These are phyloP conservation scores for Saksenaea oblongispora DNA, from an alignment of 371 early-diverging fungal genomes.

Conservation along the genomic window DNA sequence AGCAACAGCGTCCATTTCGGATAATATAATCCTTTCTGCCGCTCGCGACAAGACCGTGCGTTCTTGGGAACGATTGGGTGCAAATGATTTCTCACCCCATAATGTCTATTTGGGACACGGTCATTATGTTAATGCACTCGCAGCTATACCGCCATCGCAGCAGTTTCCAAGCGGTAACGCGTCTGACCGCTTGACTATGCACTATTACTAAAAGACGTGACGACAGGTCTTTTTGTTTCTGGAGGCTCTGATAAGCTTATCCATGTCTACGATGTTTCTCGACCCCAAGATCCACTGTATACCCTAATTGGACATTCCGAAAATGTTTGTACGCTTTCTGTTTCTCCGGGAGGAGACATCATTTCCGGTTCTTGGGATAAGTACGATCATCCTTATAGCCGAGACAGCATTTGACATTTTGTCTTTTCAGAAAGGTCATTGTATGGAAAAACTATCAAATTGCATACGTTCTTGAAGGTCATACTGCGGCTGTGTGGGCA, in stretches of 20 bases:
- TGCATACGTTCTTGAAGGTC: constrained; percentile 75
- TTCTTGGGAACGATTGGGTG: constrained; percentile 57
- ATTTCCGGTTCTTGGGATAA: constrained; percentile 98
- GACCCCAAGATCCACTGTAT: constrained; percentile 60
- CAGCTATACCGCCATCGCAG: constrained; percentile 57
- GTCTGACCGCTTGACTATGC: too few relatives aligned
- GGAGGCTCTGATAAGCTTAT: constrained; percentile 87
- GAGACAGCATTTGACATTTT: not conserved
- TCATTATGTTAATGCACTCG: constrained; percentile 84
- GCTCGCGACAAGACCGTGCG: constrained; percentile 79
- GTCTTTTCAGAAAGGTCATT: constrained; percentile 25
- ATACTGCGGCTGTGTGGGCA: constrained; percentile 91
- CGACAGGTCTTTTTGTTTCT: constrained; percentile 76
- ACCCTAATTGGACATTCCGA: constrained; percentile 85
- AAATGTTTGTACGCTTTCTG: constrained; percentile 82
- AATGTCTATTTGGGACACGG: constrained; percentile 68
- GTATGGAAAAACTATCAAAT: constrained; percentile 86
- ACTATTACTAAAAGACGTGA: not conserved
- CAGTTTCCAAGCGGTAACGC: constrained; percentile 67
- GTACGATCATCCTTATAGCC: constrained; percentile 45
- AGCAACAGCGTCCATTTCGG: constrained; percentile 66
- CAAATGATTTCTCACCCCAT: constrained; percentile 54
- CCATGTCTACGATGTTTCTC: constrained; percentile 71
- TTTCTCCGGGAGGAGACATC: constrained; percentile 65
- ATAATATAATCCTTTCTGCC: constrained; percentile 71